phyloP scores from a whole-genome alignment of 2,329 filamentous ascomycete genomes.

The Aspergillus pseudoterreus region DNA sequence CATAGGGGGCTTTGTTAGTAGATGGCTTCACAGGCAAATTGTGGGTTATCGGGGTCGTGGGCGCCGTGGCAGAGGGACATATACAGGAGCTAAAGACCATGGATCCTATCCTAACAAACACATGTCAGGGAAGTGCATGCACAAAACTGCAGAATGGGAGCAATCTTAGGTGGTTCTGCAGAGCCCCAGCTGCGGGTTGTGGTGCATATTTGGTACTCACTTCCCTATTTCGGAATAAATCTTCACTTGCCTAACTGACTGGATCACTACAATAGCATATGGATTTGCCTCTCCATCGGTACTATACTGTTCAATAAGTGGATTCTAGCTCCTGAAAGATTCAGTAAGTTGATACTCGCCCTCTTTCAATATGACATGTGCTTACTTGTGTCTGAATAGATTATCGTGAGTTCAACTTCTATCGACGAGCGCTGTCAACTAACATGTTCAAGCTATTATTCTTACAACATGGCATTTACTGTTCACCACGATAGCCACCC shows the following conservation, averaged over 20 bases:
- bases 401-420: constrained; percentile 12
- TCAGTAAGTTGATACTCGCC: constrained; percentile 58
- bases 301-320: constrained; percentile 96
- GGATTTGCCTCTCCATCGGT: constrained; percentile 18
- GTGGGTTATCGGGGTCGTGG: too few species aligned
- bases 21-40: too few species aligned
- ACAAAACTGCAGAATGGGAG: too few species aligned
- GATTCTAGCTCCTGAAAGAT: constrained; percentile 78
- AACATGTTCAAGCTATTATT: constrained; percentile 45
- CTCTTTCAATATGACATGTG: background rate
- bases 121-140: too few species aligned
- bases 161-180: too few species aligned
- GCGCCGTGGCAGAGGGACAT: too few species aligned
- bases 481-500: constrained; percentile 88
- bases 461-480: constrained; percentile 89
- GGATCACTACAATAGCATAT: constrained; percentile 1
- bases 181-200: background rate
- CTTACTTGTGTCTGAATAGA: background rate
- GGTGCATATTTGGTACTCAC: background rate
- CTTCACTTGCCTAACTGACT: background rate
- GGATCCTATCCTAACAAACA: too few species aligned
- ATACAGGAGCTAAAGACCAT: too few species aligned
- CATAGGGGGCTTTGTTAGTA: too few species aligned
- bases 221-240: too few species aligned
- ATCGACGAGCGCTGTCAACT: background rate